A percentile compares a stretch with the other conserved stretches of the same genome.
These are phyloP conservation scores for Colletotrichum falcatum DNA, from an alignment of 2,329 filamentous ascomycete genomes.

Conservation along the genomic window DNA sequence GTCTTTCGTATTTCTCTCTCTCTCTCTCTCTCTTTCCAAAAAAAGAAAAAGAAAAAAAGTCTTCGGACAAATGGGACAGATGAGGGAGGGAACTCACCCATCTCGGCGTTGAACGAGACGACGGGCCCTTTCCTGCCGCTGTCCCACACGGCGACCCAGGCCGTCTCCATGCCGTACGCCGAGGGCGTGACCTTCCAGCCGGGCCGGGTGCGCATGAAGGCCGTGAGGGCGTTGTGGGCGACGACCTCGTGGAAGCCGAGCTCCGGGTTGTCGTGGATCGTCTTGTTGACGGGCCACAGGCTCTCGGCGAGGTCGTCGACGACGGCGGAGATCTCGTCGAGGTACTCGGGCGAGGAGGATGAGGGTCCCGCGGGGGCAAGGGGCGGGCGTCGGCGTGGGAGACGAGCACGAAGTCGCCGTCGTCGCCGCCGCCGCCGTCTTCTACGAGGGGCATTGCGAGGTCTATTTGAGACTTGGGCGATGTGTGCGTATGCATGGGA, in stretches of 20 bases:
- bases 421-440: constrained; percentile 26
- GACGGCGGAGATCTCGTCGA: constrained; percentile 33
- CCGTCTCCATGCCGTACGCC: constrained; percentile 64
- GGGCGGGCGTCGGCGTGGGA: constrained; percentile 23
- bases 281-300: constrained; percentile 40
- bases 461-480: background rate
- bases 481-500: background rate
- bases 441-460: background rate
- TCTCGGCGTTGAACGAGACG: constrained; percentile 61
- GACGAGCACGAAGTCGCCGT: constrained; percentile 29
- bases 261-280: constrained; percentile 47
- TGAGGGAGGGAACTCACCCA: constrained; percentile 49
- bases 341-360: background rate
- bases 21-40: too few relatives aligned
- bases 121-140: constrained; percentile 59
- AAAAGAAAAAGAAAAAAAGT: too few relatives aligned
- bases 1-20: background rate
- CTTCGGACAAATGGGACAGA: too few relatives aligned
- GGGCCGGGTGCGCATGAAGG: constrained; percentile 56
- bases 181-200: constrained; percentile 64
- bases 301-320: constrained; percentile 24
- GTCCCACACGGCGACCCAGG: constrained; percentile 64
- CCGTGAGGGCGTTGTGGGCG: constrained; percentile 57
- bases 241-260: constrained; percentile 47
- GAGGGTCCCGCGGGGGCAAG: background rate